Percentiles rank a stretch among this genome's conserved stretches.
These are phyloP conservation scores for Cucumis melo DNA, from an alignment of 306 rosid species.

Conservation along the genomic window DNA sequence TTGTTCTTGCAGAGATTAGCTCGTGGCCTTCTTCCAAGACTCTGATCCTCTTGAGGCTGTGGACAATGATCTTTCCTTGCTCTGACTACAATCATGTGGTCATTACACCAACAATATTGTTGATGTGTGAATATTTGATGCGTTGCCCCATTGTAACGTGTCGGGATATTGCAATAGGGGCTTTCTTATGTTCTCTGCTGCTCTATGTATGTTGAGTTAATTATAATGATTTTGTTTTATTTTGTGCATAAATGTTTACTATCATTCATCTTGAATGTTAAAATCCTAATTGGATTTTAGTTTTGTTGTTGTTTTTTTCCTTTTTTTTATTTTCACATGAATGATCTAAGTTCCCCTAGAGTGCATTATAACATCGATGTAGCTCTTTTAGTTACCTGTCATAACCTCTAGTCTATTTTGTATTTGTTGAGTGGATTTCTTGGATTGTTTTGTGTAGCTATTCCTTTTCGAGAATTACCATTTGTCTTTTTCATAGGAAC, in stretches of 20 bases:
- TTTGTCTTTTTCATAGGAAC: background rate
- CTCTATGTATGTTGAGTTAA: constrained; percentile 51
- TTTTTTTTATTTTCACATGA: background rate
- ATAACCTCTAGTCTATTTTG: background rate
- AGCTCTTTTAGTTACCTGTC: background rate
- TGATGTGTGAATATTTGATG: constrained; percentile 82
- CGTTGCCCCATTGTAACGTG: constrained; percentile 69
- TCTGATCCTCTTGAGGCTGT: constrained; percentile 70
- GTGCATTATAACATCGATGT: background rate
- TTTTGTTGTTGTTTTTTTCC: background rate
- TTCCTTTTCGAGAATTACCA: background rate
- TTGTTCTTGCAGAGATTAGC: constrained; percentile 49
- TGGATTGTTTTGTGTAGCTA: background rate
- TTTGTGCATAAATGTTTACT: background rate
- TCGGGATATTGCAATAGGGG: constrained; percentile 67
- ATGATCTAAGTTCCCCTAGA: background rate
- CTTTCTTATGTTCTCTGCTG: constrained; percentile 78
- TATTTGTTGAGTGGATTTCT: background rate
- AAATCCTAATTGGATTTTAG: background rate
- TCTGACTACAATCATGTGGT: constrained; percentile 88
- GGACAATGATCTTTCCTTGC: constrained; percentile 85
- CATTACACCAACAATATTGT: constrained; percentile 60
- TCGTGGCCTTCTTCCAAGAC: constrained; percentile 85
- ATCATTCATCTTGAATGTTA: background rate
- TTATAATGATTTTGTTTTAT: background rate